phyloP scores from a whole-genome alignment of 2,329 filamentous ascomycete species.

The Rutstroemia sp. region DNA sequence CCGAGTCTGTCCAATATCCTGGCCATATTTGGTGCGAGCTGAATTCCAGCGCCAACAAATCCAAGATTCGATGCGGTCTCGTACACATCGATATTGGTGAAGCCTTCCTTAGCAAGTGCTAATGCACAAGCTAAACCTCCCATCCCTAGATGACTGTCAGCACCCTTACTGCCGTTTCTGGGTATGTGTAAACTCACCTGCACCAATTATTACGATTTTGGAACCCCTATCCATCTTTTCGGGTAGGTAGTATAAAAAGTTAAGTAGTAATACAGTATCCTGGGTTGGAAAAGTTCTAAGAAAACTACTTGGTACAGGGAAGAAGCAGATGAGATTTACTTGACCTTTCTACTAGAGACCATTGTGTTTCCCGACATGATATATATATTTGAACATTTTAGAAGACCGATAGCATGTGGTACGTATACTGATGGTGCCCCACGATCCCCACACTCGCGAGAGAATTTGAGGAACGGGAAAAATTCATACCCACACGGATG shows the following conservation, averaged over 20 bases:
- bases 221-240: background rate
- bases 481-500: slow-evolving; percentile 2
- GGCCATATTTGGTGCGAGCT: slow-evolving; percentile 76
- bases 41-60: slow-evolving; percentile 80
- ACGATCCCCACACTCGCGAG: background rate
- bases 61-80: slow-evolving; percentile 67
- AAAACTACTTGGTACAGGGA: too few relatives aligned
- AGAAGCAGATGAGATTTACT: too few relatives aligned
- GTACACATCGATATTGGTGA: slow-evolving; percentile 65
- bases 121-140: slow-evolving; percentile 67
- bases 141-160: slow-evolving; percentile 50
- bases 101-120: slow-evolving; percentile 68
- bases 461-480: background rate
- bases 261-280: too few relatives aligned
- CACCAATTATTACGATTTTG: slow-evolving; percentile 39
- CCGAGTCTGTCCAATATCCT: slow-evolving; percentile 66
- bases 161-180: too few relatives aligned
- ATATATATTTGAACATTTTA: background rate
- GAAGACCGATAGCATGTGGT: background rate
- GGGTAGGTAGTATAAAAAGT: background rate
- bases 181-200: slow-evolving; percentile 32
- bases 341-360: too few relatives aligned
- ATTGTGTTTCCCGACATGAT: background rate
- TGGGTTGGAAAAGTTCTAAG: too few relatives aligned
- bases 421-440: background rate